A percentile compares a stretch with the other conserved stretches of the same genome.
Conservation (phyloP, 495 filamentous ascomycete species). For the Hypoxylon trugodes region DNA sequence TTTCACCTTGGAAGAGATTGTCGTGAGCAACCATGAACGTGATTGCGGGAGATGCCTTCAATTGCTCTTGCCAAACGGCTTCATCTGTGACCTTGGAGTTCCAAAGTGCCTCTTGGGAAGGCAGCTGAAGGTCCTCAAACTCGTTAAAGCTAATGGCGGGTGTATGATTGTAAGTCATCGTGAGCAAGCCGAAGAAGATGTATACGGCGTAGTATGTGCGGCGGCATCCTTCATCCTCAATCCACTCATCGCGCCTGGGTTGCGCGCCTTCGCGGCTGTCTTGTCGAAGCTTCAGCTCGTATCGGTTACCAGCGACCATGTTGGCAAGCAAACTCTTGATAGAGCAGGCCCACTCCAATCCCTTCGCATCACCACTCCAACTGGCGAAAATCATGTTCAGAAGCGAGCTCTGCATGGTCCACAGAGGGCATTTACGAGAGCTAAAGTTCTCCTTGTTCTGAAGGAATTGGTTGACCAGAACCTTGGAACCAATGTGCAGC, state of each 20-base stretch:
- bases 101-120: slow-evolving; percentile 95
- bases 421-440: slow-evolving; percentile 96
- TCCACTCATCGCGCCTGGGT: slow-evolving; percentile 89
- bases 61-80: slow-evolving; percentile 79
- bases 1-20: slow-evolving; percentile 91
- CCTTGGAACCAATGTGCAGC: slow-evolving; percentile 97
- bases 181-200: slow-evolving; percentile 97
- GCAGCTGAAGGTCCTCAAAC: slow-evolving; percentile 90
- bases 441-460: slow-evolving; percentile 99
- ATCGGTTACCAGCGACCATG: slow-evolving; percentile 97
- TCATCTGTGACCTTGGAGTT: slow-evolving; percentile 85
- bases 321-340: slow-evolving; percentile 97
- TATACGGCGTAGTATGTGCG: slow-evolving; percentile 99
- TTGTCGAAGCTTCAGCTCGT: slow-evolving; percentile 90
- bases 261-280: slow-evolving; percentile 82
- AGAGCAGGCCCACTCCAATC: slow-evolving; percentile 97
- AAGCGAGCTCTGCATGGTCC: slow-evolving; percentile 95
- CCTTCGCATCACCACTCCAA: slow-evolving; percentile 98
- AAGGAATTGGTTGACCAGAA: slow-evolving; percentile 93
- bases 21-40: slow-evolving; percentile 95
- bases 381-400: slow-evolving; percentile 99
- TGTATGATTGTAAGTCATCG: slow-evolving; percentile 96
- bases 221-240: slow-evolving; percentile 94
- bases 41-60: slow-evolving; percentile 72
- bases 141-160: slow-evolving; percentile 97